phyloP scores from a whole-genome alignment of 495 filamentous ascomycete genomes.

The Talaromyces adpressus region DNA sequence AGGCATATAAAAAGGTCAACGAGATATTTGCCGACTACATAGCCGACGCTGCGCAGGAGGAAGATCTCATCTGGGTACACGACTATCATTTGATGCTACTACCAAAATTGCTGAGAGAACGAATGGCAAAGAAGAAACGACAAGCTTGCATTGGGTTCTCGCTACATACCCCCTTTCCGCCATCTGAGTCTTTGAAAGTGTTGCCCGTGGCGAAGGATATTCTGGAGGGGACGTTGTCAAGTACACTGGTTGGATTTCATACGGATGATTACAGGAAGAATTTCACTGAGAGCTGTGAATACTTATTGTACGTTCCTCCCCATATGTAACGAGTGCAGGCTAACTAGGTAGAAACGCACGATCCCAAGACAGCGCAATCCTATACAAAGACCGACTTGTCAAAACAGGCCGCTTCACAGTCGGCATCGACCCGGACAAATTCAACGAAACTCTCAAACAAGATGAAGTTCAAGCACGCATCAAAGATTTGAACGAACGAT shows the following conservation, averaged over 20 bases:
- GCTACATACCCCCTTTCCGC: conserved; percentile 91
- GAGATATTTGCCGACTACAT: conserved; percentile 76
- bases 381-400: conserved; percentile 66
- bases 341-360: conserved; percentile 13
- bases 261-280: conserved; percentile 91
- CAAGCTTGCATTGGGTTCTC: conserved; percentile 91
- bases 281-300: conserved; percentile 77
- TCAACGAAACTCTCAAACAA: conserved; percentile 78
- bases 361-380: conserved; percentile 66
- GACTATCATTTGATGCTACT: conserved; percentile 96
- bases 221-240: conserved; percentile 69
- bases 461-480: conserved; percentile 74
- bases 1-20: conserved; percentile 81
- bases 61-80: conserved; percentile 89
- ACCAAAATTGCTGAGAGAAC: conserved; percentile 76
- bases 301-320: conserved; percentile 57
- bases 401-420: conserved; percentile 83
- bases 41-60: conserved; percentile 62
- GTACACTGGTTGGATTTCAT: conserved; percentile 89
- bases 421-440: conserved; percentile 94
- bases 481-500: conserved; percentile 65
- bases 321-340: conserved; percentile 9
- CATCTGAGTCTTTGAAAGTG: conserved; percentile 84
- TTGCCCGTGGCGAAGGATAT: conserved; percentile 81
- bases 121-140: conserved; percentile 57